Base-by-base conservation (phyloP, 2,329 filamentous ascomycete genomes). In the Lecanoromycetidae sp. region DNA sequence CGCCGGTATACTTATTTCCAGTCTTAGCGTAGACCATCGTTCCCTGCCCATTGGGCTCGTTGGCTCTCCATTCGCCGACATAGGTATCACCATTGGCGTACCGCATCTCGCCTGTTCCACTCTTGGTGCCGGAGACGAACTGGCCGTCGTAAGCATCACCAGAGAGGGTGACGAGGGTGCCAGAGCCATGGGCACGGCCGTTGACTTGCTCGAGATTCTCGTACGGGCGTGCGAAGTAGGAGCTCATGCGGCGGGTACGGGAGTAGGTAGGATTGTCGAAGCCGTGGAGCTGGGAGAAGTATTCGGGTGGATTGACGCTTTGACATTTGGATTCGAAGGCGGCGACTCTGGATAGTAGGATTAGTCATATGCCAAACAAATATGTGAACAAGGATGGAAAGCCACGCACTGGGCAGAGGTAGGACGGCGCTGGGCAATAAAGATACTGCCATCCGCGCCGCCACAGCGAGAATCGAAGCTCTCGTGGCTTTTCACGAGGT, bases 21-120 rank as follows among this genome's bases (percentile, higher is more conserved):
- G 68, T 77, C 22, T 72, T 76, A 19, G 72, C 69, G 58, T 77
- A 79, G 4, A 69, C 72, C 66, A 79, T 75, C 10, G 66, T 66
- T 42, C 77, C 77, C 43, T 71, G 64, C 17, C 77, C 77, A 32
- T 76, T 69, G 45, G 72, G 72, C 44, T 69, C 62, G 37, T 68
- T 69, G 27, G 74, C 64, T 43, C 68, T 61, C 57, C 79, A 78
- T 5, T 66, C 61, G 15, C 77, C 77, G 13, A 61, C 63, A 58
- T 80, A 81, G 20, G 68, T 70, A 44, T 75, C 70, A 32, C 74
- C 76, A 20, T 66, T 69, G 51, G 72, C 68, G 26, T 66, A 68
- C 53, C 77, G 71, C 54, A 72, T 67, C 22, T 66, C 71, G 40
- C 76, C 75, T 20, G 66, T 62, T 35, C 77, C 77, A 55, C 35